These are phyloP conservation scores for Berberis thunbergii DNA, from an alignment of 164 flowering plant species.

Conservation along the genomic window DNA sequence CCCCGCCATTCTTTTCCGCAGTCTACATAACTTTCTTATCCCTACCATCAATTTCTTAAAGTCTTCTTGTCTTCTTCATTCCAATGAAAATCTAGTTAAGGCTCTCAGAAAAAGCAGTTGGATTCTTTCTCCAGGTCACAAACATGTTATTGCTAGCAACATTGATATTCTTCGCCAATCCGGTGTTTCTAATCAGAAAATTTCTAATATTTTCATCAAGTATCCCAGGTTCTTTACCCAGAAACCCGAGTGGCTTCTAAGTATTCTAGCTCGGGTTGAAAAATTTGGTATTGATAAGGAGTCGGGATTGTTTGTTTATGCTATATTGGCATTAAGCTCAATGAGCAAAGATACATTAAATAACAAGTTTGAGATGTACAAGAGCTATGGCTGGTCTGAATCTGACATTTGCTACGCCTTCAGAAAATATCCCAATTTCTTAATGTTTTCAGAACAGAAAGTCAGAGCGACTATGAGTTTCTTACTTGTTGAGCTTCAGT, in stretches of 20 bases:
- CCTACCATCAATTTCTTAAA: not conserved
- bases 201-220: not conserved
- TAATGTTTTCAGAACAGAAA: not conserved
- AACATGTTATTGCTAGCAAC: not conserved
- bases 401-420: not conserved
- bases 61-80: not conserved
- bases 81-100: not conserved
- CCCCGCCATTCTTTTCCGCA: too few relatives aligned
- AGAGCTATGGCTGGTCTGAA: not conserved
- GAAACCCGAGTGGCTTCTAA: not conserved
- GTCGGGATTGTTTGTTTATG: not conserved
- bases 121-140: not conserved
- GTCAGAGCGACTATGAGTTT: not conserved
- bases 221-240: not conserved
- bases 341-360: not conserved
- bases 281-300: not conserved
- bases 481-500: constrained; percentile 4
- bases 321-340: not conserved
- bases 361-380: not conserved
- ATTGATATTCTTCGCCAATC: not conserved
- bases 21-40: not conserved
- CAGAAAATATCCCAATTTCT: not conserved
- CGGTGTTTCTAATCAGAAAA: not conserved
- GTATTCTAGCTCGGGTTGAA: not conserved
- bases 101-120: not conserved